Base-by-base conservation (phyloP, 768 basidiomycete species). In the Mycena venus region DNA sequence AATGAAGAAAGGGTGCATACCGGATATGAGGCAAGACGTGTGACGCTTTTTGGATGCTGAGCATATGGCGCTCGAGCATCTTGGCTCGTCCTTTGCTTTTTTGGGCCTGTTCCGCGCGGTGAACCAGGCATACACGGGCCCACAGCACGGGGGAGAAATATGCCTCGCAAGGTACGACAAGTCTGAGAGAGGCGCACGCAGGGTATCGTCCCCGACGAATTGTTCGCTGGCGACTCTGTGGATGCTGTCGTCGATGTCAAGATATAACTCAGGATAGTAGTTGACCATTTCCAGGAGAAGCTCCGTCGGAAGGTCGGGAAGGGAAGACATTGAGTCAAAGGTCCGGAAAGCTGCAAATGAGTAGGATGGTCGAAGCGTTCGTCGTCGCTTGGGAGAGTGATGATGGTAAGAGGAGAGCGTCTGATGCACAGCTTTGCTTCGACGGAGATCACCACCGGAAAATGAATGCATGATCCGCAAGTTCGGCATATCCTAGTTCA, bases 271-370 rank as follows among this genome's bases (percentile, higher is more conserved):
- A 6, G 71, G 56, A 32, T 66, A 72, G 64, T 72, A 44, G 36
- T 66, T 62, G 38, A 55, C 27, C 2, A 62, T 68, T 51, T 73
- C 65, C 21, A 62, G 53, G 29, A 73, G 72, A 11, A 73, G 58
- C 36, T 73, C 72, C 11, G 58, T 73, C n/a, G 72, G 72, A 61
- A 73, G 72, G 21, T 72, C 65, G 19, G 58, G 56, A 36, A 72
- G 59, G 6, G 58, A 67, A 19, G 65, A 59, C 72, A 73, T 73
- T 1, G n/a, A 5, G 47, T 44, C 19, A 47, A n/a, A n/a, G n/a
- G n/a, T n/a, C n/a, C n/a, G n/a, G n/a, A n/a, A n/a, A n/a, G n/a
- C n/a, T n/a, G n/a, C n/a, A n/a, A n/a, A n/a, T n/a, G n/a, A n/a
- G n/a, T n/a, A n/a, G n/a, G n/a, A n/a, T n/a, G n/a, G n/a, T n/a